A percentile compares a stretch with the other conserved stretches of the same genome.
These are phyloP conservation scores for Pulveroboletus sp. DNA, from an alignment of 1,284 basidiomycete genomes.

Conservation along the genomic window DNA sequence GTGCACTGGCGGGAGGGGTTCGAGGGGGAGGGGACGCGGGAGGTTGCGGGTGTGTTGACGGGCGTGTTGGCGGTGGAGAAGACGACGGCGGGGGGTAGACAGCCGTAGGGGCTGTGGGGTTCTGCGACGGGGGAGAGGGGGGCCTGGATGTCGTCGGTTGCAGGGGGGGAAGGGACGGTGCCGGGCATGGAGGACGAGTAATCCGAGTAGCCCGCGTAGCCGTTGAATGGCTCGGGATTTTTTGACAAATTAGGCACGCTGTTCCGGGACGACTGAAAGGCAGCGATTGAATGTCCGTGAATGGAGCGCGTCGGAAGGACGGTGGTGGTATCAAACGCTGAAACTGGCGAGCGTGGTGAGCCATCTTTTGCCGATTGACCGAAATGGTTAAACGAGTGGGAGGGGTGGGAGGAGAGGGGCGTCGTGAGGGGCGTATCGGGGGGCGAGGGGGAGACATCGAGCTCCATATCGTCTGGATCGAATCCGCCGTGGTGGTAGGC, in stretches of 20 bases:
- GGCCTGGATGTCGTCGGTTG: conserved; percentile 35
- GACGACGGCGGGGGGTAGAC: conserved; percentile 67
- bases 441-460: conserved; percentile 56
- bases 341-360: conserved; percentile 40
- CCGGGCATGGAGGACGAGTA: conserved; percentile 65
- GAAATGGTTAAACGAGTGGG: conserved; percentile 53
- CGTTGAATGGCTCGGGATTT: conserved; percentile 52
- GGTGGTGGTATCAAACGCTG: conserved; percentile 50
- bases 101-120: conserved; percentile 42
- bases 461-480: conserved; percentile 80
- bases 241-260: conserved; percentile 30
- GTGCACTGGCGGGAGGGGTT: conserved; percentile 23
- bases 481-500: conserved; percentile 42
- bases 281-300: conserved; percentile 29
- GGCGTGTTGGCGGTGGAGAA: conserved; percentile 47
- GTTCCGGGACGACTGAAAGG: conserved; percentile 32
- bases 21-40: conserved; percentile 43
- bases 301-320: conserved; percentile 45
- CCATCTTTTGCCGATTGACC: conserved; percentile 28
- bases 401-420: conserved; percentile 44
- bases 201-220: conserved; percentile 62
- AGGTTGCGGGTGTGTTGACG: conserved; percentile 44
- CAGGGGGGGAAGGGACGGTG: conserved; percentile 42
- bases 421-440: conserved; percentile 55
- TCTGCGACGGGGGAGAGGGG: conserved; percentile 33